phyloP scores from a whole-genome alignment of 1,139 yeast species.

The Candida frijolesensis region DNA sequence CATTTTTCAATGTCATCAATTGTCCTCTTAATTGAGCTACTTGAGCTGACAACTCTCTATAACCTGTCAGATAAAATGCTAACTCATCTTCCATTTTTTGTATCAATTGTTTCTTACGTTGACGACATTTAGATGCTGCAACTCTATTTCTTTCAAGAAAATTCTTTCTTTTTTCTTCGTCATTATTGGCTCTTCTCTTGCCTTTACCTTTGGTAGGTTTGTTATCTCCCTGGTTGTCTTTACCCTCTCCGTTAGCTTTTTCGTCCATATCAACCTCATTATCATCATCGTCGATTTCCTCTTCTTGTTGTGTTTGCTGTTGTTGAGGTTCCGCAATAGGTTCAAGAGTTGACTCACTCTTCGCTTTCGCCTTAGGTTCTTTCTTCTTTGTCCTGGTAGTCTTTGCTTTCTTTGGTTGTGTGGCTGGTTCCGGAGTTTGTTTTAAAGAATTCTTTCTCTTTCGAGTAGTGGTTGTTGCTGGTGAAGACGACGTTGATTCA shows the following conservation, averaged over 20 bases:
- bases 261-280: conserved; percentile 8
- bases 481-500: background rate
- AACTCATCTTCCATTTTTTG: conserved; percentile 80
- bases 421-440: background rate
- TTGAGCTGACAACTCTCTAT: conserved; percentile 64
- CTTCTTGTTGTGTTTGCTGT: conserved; percentile 15
- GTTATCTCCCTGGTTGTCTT: background rate
- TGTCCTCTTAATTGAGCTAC: conserved; percentile 61
- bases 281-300: conserved; percentile 15
- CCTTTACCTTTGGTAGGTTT: conserved; percentile 5
- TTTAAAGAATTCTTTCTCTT: conserved; percentile 5
- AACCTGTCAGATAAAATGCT: conserved; percentile 69
- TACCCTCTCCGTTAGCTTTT: conserved; percentile 12
- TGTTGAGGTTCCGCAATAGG: conserved; percentile 6
- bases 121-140: conserved; percentile 96
- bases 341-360: conserved; percentile 10
- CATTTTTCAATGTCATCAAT: conserved; percentile 50
- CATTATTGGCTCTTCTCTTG: conserved; percentile 11
- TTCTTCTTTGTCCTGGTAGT: conserved; percentile 7
- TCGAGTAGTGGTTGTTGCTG: conserved; percentile 6
- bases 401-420: conserved; percentile 8
- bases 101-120: conserved; percentile 87
- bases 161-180: conserved; percentile 67
- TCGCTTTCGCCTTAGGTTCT: conserved; percentile 9
- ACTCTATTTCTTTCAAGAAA: conserved; percentile 90